phyloP scores from a whole-genome alignment of 1,139 yeast species.

The Casaregolazyma lundiana region DNA sequence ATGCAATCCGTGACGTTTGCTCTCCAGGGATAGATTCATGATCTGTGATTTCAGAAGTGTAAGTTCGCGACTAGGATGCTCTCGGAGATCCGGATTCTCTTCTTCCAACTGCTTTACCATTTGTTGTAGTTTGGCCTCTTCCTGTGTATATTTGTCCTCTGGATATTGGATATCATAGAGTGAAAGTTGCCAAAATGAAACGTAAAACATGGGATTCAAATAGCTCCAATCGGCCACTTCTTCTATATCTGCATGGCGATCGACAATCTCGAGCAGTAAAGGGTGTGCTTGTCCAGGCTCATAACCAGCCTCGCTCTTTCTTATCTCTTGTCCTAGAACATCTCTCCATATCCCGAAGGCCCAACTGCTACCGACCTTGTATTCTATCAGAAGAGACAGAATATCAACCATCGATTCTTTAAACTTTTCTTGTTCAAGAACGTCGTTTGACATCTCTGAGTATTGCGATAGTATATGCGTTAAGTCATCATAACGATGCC shows the following conservation, averaged over 20 bases:
- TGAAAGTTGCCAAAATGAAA: slow-evolving; percentile 68
- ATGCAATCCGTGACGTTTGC: slow-evolving; percentile 34
- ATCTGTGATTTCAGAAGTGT: slow-evolving; percentile 21
- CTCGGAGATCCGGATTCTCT: neutral
- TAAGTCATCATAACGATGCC: slow-evolving; percentile 70
- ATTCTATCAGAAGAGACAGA: slow-evolving; percentile 43
- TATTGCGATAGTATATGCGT: slow-evolving; percentile 61
- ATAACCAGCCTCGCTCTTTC: slow-evolving; percentile 21
- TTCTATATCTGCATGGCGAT: slow-evolving; percentile 20
- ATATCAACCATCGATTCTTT: slow-evolving; percentile 42
- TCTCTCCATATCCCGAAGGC: slow-evolving; percentile 78
- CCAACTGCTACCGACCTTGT: slow-evolving; percentile 59
- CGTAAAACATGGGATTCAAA: slow-evolving; percentile 47
- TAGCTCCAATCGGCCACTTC: slow-evolving; percentile 35
- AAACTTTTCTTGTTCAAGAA: slow-evolving; percentile 39
- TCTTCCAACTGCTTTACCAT: slow-evolving; percentile 12
- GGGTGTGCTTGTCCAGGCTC: slow-evolving; percentile 21
- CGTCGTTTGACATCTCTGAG: slow-evolving; percentile 54
- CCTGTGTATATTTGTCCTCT: slow-evolving; percentile 47
- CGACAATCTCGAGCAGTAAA: slow-evolving; percentile 25
- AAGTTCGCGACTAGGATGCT: neutral
- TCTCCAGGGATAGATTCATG: slow-evolving; percentile 29
- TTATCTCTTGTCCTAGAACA: slow-evolving; percentile 33
- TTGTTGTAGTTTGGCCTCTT: slow-evolving; percentile 32
- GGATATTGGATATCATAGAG: slow-evolving; percentile 70